phyloP scores from a whole-genome alignment of 345 rosid genomes.

The Zanthoxylum bungeanum region DNA sequence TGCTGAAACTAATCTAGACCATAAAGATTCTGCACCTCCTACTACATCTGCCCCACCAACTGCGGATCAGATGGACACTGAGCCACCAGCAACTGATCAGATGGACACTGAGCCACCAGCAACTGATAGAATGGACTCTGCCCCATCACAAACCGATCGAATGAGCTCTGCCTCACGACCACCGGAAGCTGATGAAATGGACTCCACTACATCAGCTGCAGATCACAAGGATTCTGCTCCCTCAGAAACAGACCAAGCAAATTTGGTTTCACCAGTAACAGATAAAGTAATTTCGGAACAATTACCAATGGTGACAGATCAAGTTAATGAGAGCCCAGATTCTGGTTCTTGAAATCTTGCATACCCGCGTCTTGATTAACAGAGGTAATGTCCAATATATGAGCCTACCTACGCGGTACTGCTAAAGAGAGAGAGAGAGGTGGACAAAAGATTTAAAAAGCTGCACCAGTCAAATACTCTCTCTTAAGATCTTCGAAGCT shows the following conservation, averaged over 20 bases:
- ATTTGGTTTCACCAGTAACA: not conserved
- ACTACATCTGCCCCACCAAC: constrained; percentile 21
- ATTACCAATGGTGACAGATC: not conserved
- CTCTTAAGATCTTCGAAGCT: constrained; percentile 6
- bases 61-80: constrained; percentile 25
- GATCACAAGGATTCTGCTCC: constrained; percentile 12
- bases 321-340: constrained; percentile 17
- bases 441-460: not conserved
- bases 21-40: constrained; percentile 15
- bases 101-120: constrained; percentile 10
- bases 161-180: constrained; percentile 5
- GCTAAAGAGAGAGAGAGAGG: no score
- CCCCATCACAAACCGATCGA: not conserved
- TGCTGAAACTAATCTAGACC: constrained; percentile 31
- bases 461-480: not conserved
- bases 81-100: constrained; percentile 19
- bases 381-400: not conserved
- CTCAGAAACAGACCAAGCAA: not conserved
- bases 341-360: constrained; percentile 25
- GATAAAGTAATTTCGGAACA: not conserved
- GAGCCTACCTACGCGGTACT: not conserved
- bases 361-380: not conserved
- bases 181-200: constrained; percentile 17
- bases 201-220: constrained; percentile 15
- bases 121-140: constrained; percentile 5